phyloP scores from a whole-genome alignment of 352 stramenopile genomes.

The Globisporangium apiculatum region DNA sequence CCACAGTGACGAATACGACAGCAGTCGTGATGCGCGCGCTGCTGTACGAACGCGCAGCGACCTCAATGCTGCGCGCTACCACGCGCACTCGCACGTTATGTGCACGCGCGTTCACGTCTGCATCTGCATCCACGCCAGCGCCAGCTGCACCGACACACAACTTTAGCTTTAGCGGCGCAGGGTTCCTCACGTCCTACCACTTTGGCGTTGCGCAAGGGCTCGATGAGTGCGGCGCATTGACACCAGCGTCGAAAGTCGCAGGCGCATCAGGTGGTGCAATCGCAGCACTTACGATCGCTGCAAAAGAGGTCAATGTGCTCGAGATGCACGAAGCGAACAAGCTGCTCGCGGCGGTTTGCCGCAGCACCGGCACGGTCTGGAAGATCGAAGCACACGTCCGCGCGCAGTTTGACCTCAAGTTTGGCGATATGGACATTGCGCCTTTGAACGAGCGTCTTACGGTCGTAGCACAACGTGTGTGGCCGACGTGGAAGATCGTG shows the following conservation, averaged over 20 bases:
- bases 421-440: slow-evolving; percentile 33
- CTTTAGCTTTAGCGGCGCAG: slow-evolving; percentile 75
- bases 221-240: slow-evolving; percentile 39
- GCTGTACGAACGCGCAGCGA: no score
- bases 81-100: not conserved
- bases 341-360: slow-evolving; percentile 44
- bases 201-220: slow-evolving; percentile 61
- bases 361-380: slow-evolving; percentile 44
- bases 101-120: not conserved
- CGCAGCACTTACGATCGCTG: slow-evolving; percentile 50
- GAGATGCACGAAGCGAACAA: slow-evolving; percentile 62
- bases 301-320: slow-evolving; percentile 30
- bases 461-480: slow-evolving; percentile 66
- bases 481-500: slow-evolving; percentile 43
- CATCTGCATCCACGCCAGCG: not conserved
- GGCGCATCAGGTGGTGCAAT: slow-evolving; percentile 71
- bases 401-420: slow-evolving; percentile 41
- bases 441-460: slow-evolving; percentile 41
- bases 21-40: no score
- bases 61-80: no score
- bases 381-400: slow-evolving; percentile 62
- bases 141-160: slow-evolving; percentile 15
- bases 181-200: slow-evolving; percentile 78
- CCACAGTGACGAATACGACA: no score
- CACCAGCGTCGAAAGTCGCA: slow-evolving; percentile 42